Evolutionary conservation across 257 asterid species (phyloP).

Genomic region (Perilla frutescens): DNA sequence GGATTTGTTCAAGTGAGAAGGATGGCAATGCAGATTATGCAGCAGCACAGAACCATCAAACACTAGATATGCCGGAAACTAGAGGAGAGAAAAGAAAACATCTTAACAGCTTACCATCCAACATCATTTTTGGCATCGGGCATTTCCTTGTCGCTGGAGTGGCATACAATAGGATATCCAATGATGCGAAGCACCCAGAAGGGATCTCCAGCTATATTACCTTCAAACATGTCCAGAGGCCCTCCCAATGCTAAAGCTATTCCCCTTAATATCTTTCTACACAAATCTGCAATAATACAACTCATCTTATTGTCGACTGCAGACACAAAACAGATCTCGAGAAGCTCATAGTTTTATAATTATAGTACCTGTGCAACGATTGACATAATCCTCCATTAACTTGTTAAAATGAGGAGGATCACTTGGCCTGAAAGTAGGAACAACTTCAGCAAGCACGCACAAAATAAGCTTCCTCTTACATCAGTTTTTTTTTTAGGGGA

Average conservation of each 20-base stretch:
- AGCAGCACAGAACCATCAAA: slow-evolving; percentile 29
- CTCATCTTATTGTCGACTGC: background rate
- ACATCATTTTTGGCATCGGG: slow-evolving; percentile 46
- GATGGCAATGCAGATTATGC: slow-evolving; percentile 23
- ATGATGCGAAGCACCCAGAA: slow-evolving; percentile 95
- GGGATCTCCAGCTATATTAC: slow-evolving; percentile 83
- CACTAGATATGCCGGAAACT: slow-evolving; percentile 28
- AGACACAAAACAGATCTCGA: background rate
- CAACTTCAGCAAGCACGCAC: slow-evolving; percentile 10
- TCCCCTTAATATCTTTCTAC: slow-evolving; percentile 90
- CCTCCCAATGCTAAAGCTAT: slow-evolving; percentile 83
- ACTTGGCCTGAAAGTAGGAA: slow-evolving; percentile 65
- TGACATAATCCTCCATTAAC: slow-evolving; percentile 75
- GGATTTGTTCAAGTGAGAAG: slow-evolving; percentile 39
- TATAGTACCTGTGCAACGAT: slow-evolving; percentile 76
- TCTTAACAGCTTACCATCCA: slow-evolving; percentile 63
- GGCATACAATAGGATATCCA: slow-evolving; percentile 72
- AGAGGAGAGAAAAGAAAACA: slow-evolving; percentile 11
- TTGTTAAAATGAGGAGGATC: slow-evolving; percentile 64
- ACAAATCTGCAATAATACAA: slow-evolving; percentile 58
- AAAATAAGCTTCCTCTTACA: slow-evolving; percentile 13
- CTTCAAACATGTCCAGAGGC: slow-evolving; percentile 68
- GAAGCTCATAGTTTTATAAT: background rate
- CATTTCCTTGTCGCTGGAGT: slow-evolving; percentile 45
- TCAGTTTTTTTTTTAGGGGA: background rate